Evolutionary conservation across 2,329 filamentous ascomycete species (phyloP).

Genomic region (Trichoderma simmonsii): DNA sequence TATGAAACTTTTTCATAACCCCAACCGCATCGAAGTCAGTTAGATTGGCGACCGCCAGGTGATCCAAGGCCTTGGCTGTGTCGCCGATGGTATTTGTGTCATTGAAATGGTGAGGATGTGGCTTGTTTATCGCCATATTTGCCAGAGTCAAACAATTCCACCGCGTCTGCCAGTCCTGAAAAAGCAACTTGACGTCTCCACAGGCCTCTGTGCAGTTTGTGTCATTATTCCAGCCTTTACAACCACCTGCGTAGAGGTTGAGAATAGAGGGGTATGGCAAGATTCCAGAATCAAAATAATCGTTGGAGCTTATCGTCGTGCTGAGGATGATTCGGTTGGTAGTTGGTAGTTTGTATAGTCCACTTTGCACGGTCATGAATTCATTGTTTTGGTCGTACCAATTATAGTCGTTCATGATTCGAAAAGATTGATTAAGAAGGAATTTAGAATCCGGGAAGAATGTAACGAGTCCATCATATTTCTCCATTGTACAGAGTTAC

Average conservation of each 20-base stretch:
- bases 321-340: neutral
- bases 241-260: neutral
- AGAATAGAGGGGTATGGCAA: neutral
- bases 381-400: no score
- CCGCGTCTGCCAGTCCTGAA: neutral
- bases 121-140: neutral
- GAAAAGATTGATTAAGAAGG: neutral
- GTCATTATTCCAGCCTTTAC: neutral
- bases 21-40: neutral
- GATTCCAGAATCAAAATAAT: neutral
- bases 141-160: conserved; percentile 7
- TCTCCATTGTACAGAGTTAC: neutral
- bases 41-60: neutral
- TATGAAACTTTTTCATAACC: neutral
- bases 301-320: neutral
- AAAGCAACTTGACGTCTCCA: neutral
- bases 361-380: neutral
- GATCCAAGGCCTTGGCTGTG: neutral
- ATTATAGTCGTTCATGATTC: no score
- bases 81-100: neutral
- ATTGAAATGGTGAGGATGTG: neutral
- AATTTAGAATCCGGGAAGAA: neutral
- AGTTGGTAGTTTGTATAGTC: neutral
- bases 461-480: neutral
- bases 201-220: neutral